Base-by-base conservation (phyloP, 2,329 filamentous ascomycete genomes). In the Hypomyces perniciosus region DNA sequence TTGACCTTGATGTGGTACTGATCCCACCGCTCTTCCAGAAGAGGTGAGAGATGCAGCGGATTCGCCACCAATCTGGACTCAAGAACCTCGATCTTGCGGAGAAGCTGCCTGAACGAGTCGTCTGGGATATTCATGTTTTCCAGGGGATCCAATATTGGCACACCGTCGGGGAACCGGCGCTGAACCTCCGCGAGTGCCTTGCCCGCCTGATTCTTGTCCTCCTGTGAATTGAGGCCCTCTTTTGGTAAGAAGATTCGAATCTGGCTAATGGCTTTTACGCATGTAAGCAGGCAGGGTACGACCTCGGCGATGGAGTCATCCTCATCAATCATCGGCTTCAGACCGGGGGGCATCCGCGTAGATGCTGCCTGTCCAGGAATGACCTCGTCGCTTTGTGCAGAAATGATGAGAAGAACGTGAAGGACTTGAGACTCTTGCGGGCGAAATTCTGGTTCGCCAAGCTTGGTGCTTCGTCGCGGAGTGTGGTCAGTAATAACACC, bases 111-210 rank as follows among this genome's bases (percentile, higher is more conserved):
- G 74, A 99, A 97, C 0, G 83, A 84, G 1, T 96, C 90, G 62
- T 97, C 93, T 4, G 78, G 85, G 62, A 99, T 97, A 29, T 83
- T 81, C 93, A 99, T 97, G 64, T 96, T 91, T 68, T 97, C 91
- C 37, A 99, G 85, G 0, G 93, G 93, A 62, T 99, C 93, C 13
- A 99, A 73, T 6, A 91, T 77, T 3, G 93, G 86, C 51, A 99
- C 74, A 3, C 93, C 93, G 63, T 99, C 93, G 1, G 91, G 90
- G 72, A 99, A 97, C 28, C 93, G 85, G 58, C 83, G 83, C 68
- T 88, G 81, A 12, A 95, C 85, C 68, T 97, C 92, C 39, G 82
- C 79, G 29, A 97, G 70, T 1, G 77, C 79, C 57, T 87, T 87
- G 51, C 85, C 81, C 44, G 87, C 78, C 12, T 85, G 80, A 1